phyloP scores from a whole-genome alignment of 2,329 filamentous ascomycete genomes.

The Cordyceps sp. region DNA sequence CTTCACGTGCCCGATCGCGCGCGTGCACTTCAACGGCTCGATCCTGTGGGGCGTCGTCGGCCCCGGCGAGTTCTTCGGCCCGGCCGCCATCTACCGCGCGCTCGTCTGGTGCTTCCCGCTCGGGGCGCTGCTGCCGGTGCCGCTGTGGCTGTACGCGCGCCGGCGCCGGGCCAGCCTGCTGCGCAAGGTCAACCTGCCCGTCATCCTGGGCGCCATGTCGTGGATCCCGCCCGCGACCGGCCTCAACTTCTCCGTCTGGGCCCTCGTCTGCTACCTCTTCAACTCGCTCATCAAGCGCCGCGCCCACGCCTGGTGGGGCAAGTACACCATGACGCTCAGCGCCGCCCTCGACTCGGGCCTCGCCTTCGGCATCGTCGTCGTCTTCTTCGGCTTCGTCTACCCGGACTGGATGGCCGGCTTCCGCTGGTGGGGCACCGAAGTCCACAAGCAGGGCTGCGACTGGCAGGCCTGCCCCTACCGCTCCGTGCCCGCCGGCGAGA shows the following conservation, averaged over 20 bases:
- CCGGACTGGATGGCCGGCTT: conserved; percentile 58
- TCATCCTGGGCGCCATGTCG: conserved; percentile 65
- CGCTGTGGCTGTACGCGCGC: conserved; percentile 55
- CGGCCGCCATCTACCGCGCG: conserved; percentile 54
- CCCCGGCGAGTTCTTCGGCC: conserved; percentile 67
- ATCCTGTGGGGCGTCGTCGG: conserved; percentile 85
- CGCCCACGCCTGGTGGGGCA: conserved; percentile 67
- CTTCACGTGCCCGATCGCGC: conserved; percentile 74
- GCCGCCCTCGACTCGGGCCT: conserved; percentile 71
- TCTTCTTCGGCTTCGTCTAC: conserved; percentile 79
- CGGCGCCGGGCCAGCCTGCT: conserved; percentile 43
- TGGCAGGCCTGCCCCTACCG: conserved; percentile 66
- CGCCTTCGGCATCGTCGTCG: conserved; percentile 65
- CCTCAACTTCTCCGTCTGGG: conserved; percentile 80
- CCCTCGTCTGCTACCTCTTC: conserved; percentile 70
- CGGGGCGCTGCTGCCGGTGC: conserved; percentile 57
- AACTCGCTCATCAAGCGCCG: conserved; percentile 59
- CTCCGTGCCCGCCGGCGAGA: conserved; percentile 41
- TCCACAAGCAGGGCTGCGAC: conserved; percentile 72
- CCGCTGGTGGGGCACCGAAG: conserved; percentile 77
- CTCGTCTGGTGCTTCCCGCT: conserved; percentile 71
- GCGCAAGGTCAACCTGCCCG: conserved; percentile 65
- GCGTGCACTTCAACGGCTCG: conserved; percentile 79
- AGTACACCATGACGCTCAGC: conserved; percentile 80
- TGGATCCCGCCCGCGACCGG: conserved; percentile 82